Base-by-base conservation (phyloP, 2,329 filamentous ascomycete genomes). In the Colletotrichum lupini region DNA sequence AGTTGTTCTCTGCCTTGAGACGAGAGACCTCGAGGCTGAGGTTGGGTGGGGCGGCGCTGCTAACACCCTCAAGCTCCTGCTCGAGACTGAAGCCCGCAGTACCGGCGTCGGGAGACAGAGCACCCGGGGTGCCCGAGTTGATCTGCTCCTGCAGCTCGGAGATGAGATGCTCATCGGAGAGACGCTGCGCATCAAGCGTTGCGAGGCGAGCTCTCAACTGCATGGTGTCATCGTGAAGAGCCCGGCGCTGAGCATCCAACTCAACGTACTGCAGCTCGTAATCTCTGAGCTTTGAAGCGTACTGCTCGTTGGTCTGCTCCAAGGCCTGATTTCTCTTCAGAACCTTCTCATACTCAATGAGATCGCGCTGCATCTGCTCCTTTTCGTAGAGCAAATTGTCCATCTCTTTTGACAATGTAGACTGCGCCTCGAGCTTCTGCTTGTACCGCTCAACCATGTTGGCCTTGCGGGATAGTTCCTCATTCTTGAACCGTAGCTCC, bases 361-460 rank as follows among this genome's bases (percentile, higher is more conserved):
- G 80, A 68, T 88, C 84, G 68, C 86, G 86, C 76, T 88, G 84
- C 64, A 89, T 80, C 74, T 89, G 86, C 42, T 87, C 86, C 73
- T 88, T 85, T 76, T 90, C 88, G 72, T 87, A 88, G 69, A 88
- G 85, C 7, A 92, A 83, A 42, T 86, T 85, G 65, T 87, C 84
- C 60, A 90, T 86, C 76, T 92, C 89, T 67, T 85, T 87, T 72
- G 89, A 88, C 42, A 91, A 82, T 22, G 86, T 83, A 69, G 88
- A 88, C 77, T 89, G 86, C 16, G 85, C 85, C 77, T 91, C 89
- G 16, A 92, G 84, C 80, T 92, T 92, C 79, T 91, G 89, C 79
- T 90, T 89, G 78, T 90, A 89, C 69, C 90, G 85, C 67, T 92
- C 90, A 8, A 88, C 89, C 67, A 86, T 90, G 76, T 92, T 92